phyloP scores from a whole-genome alignment of 257 asterid genomes.

The Salvia rosmarinus region DNA sequence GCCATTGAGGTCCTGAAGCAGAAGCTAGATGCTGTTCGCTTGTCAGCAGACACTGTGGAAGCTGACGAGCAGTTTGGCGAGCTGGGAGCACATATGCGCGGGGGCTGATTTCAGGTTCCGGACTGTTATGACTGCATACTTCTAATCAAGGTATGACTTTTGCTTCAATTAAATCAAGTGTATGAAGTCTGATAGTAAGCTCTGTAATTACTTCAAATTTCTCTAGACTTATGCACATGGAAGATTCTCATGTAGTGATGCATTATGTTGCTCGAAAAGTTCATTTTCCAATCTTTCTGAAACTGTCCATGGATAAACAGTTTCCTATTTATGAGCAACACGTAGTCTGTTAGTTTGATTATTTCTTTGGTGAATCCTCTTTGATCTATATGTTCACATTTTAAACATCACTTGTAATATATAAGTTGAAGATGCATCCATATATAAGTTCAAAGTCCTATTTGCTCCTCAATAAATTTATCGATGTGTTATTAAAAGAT shows the following conservation, averaged over 20 bases:
- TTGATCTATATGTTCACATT: not conserved
- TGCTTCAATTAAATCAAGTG: slow-evolving; percentile 13
- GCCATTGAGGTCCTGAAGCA: slow-evolving; percentile 89
- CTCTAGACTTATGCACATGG: slow-evolving; percentile 1
- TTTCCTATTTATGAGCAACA: slow-evolving; percentile 9
- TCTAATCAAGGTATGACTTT: slow-evolving; percentile 6
- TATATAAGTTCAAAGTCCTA: no score
- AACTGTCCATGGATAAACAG: slow-evolving; percentile 12
- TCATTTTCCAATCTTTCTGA: slow-evolving; percentile 3
- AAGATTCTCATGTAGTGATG: slow-evolving; percentile 23
- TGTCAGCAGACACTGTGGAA: slow-evolving; percentile 95
- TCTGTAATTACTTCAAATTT: slow-evolving; percentile 34
- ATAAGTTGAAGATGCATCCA: no score
- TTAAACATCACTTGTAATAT: no score
- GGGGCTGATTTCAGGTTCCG: slow-evolving; percentile 55
- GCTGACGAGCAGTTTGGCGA: slow-evolving; percentile 98
- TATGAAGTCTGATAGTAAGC: slow-evolving; percentile 22
- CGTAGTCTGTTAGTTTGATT: not conserved
- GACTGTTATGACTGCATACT: not conserved
- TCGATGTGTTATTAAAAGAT: no score
- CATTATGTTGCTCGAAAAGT: slow-evolving; percentile 17
- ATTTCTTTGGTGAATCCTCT: not conserved
- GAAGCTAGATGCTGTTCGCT: slow-evolving; percentile 91
- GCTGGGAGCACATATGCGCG: slow-evolving; percentile 99
- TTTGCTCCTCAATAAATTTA: no score